Evolutionary conservation across 495 filamentous ascomycete species (phyloP).

Genomic region (Aspergillus olivimuriae): DNA sequence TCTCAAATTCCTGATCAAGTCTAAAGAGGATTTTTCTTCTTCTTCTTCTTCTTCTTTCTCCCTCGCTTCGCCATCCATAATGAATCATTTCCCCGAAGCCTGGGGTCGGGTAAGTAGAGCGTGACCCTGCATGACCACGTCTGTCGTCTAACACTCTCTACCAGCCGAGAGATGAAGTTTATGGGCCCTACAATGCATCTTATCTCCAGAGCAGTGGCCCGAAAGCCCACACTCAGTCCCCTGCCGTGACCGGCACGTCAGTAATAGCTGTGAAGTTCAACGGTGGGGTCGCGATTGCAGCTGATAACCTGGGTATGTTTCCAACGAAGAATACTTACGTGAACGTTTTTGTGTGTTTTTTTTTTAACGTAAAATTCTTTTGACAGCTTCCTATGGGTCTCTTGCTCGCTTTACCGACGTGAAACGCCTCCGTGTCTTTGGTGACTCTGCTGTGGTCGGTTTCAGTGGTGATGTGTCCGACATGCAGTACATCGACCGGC

Average conservation of each 20-base stretch:
- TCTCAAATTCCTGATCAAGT: too few species aligned
- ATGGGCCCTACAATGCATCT: constrained; percentile 83
- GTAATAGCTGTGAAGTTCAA: constrained; percentile 92
- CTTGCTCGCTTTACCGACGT: constrained; percentile 95
- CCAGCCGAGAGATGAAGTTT: constrained; percentile 91
- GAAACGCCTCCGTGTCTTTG: constrained; percentile 79
- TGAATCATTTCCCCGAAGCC: constrained; percentile 94
- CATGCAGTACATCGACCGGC: constrained; percentile 95
- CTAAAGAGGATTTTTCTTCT: too few species aligned
- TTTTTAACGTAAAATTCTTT: too few species aligned
- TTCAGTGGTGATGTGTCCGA: constrained; percentile 95
- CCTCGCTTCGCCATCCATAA: constrained; percentile 29
- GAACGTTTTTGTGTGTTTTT: constrained; percentile 1
- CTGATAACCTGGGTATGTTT: constrained; percentile 82
- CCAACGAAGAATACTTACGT: background rate
- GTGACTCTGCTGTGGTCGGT: constrained; percentile 64
- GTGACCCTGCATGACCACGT: constrained; percentile 12
- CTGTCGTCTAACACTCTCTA: constrained; percentile 16
- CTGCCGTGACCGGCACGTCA: constrained; percentile 92
- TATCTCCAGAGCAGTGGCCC: constrained; percentile 67
- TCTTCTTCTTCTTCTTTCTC: background rate
- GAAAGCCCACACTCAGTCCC: constrained; percentile 80
- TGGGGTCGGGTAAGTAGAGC: constrained; percentile 81
- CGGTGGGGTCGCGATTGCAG: constrained; percentile 90
- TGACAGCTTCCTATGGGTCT: constrained; percentile 96